A percentile compares a stretch with the other conserved stretches of the same genome.
phyloP scores from a whole-genome alignment of 306 rosid species.

The Cucurbita ficifolia region DNA sequence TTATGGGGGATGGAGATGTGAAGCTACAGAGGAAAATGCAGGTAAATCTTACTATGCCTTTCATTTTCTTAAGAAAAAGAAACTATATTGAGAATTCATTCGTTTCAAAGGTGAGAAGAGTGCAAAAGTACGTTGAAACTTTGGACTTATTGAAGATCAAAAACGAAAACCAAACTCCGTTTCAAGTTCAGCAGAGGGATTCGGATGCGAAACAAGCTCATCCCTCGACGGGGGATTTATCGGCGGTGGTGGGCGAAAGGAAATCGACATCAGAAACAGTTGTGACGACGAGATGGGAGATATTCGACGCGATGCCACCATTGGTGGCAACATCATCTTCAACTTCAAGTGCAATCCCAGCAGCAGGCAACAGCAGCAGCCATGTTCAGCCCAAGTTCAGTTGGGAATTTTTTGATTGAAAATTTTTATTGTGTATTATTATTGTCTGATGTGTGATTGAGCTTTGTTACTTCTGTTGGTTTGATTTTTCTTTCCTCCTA shows the following conservation, averaged over 20 bases:
- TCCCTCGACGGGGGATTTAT: neutral
- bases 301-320: slow-evolving; percentile 35
- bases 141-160: slow-evolving; percentile 39
- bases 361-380: neutral
- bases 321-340: slow-evolving; percentile 1
- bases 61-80: neutral
- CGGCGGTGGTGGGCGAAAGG: neutral
- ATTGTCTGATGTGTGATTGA: neutral
- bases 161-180: neutral
- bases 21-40: slow-evolving; percentile 44
- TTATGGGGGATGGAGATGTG: slow-evolving; percentile 42
- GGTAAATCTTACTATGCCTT: slow-evolving; percentile 19
- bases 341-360: neutral
- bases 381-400: slow-evolving; percentile 5
- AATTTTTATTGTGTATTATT: neutral
- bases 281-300: slow-evolving; percentile 73
- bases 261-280: slow-evolving; percentile 29
- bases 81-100: neutral
- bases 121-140: slow-evolving; percentile 53
- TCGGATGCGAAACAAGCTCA: neutral
- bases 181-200: neutral
- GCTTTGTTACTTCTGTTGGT: neutral
- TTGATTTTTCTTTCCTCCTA: neutral
- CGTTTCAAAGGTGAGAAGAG: slow-evolving; percentile 46
- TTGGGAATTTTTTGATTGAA: slow-evolving; percentile 13